phyloP scores from a whole-genome alignment of 495 filamentous ascomycete genomes.

The Xylaria telfairii region DNA sequence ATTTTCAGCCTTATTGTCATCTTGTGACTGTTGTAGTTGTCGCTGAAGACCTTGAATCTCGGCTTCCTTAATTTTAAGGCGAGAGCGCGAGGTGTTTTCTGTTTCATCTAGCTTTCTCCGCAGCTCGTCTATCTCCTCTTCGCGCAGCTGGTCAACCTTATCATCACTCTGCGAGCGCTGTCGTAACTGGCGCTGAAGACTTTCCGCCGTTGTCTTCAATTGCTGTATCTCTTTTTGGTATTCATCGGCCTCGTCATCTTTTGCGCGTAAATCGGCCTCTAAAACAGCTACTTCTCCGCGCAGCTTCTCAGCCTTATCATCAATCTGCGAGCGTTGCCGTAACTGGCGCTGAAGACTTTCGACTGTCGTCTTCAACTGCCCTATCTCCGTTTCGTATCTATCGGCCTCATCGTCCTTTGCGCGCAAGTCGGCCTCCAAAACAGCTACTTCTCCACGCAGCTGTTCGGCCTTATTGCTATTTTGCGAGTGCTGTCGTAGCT shows the following conservation, averaged over 20 bases:
- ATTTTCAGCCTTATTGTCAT: constrained; percentile 51
- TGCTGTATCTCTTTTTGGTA: not conserved
- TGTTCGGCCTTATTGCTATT: not conserved
- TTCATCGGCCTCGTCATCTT: constrained; percentile 33
- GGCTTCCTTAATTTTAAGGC: too few species aligned
- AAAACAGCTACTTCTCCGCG: constrained; percentile 75
- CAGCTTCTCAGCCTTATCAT: constrained; percentile 67
- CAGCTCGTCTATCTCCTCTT: constrained; percentile 55
- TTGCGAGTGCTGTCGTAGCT: not conserved
- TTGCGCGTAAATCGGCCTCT: not conserved
- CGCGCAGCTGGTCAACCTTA: constrained; percentile 44
- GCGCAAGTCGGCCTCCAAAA: not conserved
- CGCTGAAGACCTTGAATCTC: too few species aligned
- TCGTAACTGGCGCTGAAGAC: too few species aligned
- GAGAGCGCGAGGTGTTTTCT: too few species aligned
- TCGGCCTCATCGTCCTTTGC: not conserved
- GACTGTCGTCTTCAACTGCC: not conserved
- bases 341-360: not conserved
- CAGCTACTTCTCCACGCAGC: not conserved
- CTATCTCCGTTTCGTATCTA: not conserved
- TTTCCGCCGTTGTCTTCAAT: not conserved
- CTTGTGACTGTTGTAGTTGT: too few species aligned
- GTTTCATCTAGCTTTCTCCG: constrained; percentile 40
- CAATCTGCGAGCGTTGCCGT: constrained; percentile 65
- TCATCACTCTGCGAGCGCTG: constrained; percentile 29